These are phyloP conservation scores for Eremochloa ophiuroides DNA, from an alignment of 176 grass and related monocot species.

Conservation along the genomic window DNA sequence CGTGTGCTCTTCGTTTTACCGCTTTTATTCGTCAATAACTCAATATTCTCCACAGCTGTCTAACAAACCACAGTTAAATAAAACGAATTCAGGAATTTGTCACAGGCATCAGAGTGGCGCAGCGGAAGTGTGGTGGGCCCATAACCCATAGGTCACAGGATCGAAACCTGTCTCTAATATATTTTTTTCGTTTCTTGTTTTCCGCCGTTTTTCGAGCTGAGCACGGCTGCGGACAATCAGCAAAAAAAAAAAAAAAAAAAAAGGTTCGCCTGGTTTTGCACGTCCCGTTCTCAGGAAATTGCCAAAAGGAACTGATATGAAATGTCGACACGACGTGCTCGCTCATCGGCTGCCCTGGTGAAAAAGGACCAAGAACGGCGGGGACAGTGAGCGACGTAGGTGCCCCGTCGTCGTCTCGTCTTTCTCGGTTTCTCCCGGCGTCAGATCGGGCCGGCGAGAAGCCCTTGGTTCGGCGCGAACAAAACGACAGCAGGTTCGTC, in stretches of 20 bases:
- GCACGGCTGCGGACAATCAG: too few relatives aligned
- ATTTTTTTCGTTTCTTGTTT: not conserved
- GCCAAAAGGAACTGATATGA: too few relatives aligned
- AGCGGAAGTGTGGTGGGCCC: slow-evolving; percentile 97
- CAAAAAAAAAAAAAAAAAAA: too few relatives aligned
- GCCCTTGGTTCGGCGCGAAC: not conserved
- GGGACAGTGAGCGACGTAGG: not conserved
- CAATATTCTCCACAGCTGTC: not conserved
- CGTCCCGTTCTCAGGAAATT: not conserved
- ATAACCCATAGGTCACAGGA: slow-evolving; percentile 95
- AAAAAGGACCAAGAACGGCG: too few relatives aligned
- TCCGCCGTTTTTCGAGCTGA: too few relatives aligned
- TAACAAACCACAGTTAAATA: not conserved
- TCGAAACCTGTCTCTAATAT: slow-evolving; percentile 87
- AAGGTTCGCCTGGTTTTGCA: not conserved
- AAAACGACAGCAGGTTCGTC: not conserved
- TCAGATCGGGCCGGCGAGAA: too few relatives aligned
- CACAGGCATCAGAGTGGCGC: slow-evolving; percentile 64
- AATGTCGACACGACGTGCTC: not conserved
- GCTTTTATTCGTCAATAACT: too few relatives aligned
- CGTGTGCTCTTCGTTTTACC: too few relatives aligned
- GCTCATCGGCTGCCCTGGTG: not conserved
- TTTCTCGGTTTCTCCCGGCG: not conserved
- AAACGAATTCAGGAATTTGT: accelerated
- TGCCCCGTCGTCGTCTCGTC: not conserved